Percentiles rank a stretch among this genome's conserved stretches.
These are phyloP conservation scores for Papiliotrema terrestris DNA, from an alignment of 1,284 basidiomycete genomes.

Conservation along the genomic window DNA sequence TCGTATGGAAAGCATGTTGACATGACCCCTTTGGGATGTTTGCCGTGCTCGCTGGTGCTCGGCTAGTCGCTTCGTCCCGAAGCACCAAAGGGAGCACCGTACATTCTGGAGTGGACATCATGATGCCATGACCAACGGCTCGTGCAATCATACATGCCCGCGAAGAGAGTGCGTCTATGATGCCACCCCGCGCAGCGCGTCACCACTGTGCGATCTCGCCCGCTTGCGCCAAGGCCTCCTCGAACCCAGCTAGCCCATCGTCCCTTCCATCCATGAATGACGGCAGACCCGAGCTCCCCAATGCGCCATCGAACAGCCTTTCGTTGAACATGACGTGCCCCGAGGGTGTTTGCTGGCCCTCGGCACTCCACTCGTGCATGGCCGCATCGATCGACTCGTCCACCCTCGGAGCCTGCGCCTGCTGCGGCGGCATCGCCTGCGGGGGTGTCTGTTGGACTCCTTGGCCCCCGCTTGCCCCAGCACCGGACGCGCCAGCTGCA, in stretches of 20 bases:
- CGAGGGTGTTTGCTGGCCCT: constrained; percentile 31
- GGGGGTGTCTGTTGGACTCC: neutral
- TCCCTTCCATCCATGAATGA: constrained; percentile 7
- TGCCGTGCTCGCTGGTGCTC: no score
- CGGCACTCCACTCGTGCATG: constrained; percentile 14
- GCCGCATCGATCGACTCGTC: constrained; percentile 5
- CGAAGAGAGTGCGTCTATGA: no score
- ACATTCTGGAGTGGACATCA: no score
- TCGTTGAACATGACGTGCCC: constrained; percentile 38
- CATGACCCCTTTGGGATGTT: no score
- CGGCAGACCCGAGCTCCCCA: constrained; percentile 19
- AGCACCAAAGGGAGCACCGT: no score
- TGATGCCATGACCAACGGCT: no score
- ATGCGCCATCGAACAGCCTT: constrained; percentile 33
- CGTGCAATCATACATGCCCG: no score
- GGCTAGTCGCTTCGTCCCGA: no score
- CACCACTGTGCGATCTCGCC: constrained; percentile 17
- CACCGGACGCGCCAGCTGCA: neutral
- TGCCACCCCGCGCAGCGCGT: no score
- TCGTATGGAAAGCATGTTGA: no score
- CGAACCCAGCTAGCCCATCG: constrained; percentile 23
- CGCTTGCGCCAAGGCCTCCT: constrained; percentile 29
- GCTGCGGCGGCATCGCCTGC: neutral
- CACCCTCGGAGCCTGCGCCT: neutral
- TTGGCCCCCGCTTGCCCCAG: neutral